phyloP scores from a whole-genome alignment of 2,329 filamentous ascomycete genomes.

The Tolypocladium inflatum region DNA sequence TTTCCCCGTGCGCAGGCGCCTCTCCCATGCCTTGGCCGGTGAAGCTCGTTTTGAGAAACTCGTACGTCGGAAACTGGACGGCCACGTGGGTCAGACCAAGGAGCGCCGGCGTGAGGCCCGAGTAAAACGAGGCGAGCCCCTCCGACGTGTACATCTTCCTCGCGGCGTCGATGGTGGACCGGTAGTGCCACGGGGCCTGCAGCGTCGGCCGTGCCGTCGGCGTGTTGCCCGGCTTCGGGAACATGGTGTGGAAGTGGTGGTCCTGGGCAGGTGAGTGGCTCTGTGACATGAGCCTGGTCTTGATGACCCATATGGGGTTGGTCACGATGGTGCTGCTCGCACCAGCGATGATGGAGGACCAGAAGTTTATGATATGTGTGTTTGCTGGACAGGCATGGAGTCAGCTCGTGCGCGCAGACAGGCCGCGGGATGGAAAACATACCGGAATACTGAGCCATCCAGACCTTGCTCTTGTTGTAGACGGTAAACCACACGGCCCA shows the following conservation, averaged over 20 bases:
- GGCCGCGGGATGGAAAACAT: conserved; percentile 8
- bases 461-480: conserved; percentile 80
- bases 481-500: conserved; percentile 98
- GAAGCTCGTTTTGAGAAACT: conserved; percentile 83
- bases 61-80: conserved; percentile 94
- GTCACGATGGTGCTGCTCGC: conserved; percentile 89
- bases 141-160: conserved; percentile 93
- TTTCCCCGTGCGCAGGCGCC: conserved; percentile 27
- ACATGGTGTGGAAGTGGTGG: conserved; percentile 33
- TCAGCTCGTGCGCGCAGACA: not conserved
- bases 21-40: conserved; percentile 84
- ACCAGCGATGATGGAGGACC: conserved; percentile 83
- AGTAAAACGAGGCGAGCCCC: conserved; percentile 87
- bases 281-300: conserved; percentile 96
- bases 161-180: conserved; percentile 79
- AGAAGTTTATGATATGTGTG: conserved; percentile 69
- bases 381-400: conserved; percentile 45
- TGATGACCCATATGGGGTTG: conserved; percentile 99
- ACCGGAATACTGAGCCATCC: conserved; percentile 59
- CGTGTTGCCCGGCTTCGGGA: conserved; percentile 41
- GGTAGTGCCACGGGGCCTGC: conserved; percentile 81
- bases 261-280: conserved; percentile 43
- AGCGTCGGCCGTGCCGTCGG: conserved; percentile 45
- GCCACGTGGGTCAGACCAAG: conserved; percentile 91
- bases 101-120: conserved; percentile 82